Evolutionary conservation across 306 rosid genomes (phyloP).

Genomic region (Ormosia semicastrata): DNA sequence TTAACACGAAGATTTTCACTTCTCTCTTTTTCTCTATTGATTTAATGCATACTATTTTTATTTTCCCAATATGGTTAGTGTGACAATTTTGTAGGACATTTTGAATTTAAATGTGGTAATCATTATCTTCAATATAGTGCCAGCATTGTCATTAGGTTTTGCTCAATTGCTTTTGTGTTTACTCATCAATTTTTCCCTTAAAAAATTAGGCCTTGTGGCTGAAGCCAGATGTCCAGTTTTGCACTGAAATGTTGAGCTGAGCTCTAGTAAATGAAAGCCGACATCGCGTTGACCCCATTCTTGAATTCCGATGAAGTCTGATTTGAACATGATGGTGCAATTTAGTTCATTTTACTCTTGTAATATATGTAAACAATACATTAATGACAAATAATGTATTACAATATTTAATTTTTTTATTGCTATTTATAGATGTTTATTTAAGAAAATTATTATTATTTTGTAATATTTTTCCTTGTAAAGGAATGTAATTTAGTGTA

Average conservation of each 20-base stretch:
- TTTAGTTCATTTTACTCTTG: background rate
- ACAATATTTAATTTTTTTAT: background rate
- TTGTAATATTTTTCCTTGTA: background rate
- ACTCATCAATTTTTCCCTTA: conserved; percentile 21
- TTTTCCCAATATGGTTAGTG: background rate
- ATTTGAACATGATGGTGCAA: conserved; percentile 27
- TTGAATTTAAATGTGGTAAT: background rate
- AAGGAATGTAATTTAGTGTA: background rate
- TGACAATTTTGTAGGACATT: background rate
- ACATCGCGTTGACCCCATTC: conserved; percentile 37
- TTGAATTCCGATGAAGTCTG: conserved; percentile 34
- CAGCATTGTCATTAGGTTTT: background rate
- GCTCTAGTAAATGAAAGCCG: conserved; percentile 78
- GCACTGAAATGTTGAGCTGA: conserved; percentile 85
- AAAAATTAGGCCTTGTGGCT: conserved; percentile 81
- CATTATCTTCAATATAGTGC: background rate
- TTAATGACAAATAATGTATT: background rate
- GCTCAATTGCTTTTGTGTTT: conserved; percentile 15
- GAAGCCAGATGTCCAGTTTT: conserved; percentile 82
- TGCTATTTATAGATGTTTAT: background rate
- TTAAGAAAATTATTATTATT: background rate
- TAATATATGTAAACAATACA: conserved; percentile 29
- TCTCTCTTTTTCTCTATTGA: background rate
- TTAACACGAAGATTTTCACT: background rate
- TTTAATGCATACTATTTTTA: background rate